Evolutionary conservation across 179 eudicot species (phyloP), one percentile per base, ranked within the genome.

Genomic region (Beta lomatogona): DNA sequence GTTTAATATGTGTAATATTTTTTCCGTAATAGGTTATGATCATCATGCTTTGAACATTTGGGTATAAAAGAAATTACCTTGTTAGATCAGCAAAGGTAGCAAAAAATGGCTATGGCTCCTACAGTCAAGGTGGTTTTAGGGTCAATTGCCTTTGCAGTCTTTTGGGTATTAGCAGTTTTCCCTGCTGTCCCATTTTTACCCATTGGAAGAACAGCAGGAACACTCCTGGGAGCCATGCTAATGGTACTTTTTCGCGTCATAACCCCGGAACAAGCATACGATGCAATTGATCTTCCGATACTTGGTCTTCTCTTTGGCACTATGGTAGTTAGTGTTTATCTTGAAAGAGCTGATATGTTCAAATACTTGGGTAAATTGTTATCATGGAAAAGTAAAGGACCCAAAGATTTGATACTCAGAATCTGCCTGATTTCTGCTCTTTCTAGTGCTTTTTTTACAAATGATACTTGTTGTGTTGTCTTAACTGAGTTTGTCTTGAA

Each of bases 281-380:
- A 84, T 19, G 88, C 98, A 21, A 92, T 95, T 66, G 98, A 95
- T 86, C 97, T 93, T 69, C 92, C 93, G 11, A 93, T 95, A 55
- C 92, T 95, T 3, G 97, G 98, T n/a, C 93, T 95, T 55, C 91
- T 95, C 44, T 95, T 95, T 66, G 98, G 97, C 11, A 95, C 97
- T 41, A 95, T 95, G 97, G 94, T 93, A 5, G 97, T 95, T 9
- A 90, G 93, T 81, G 91, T 92, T 54, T 93, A 90, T 84, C 93
- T 95, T 4, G 98, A 93, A 85, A 83, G 92, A 82, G 98, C 97
- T 1, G 98, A 93, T 64, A 92, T 95, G 97, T 93, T 95, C 77
- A 81, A 85, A 36, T 89, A 92, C 89, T 83, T 93, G 4, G 94
- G 97, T 50, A 89, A 88, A 77, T 73, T 95, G 71, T 86, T 93